Evolutionary conservation across 306 rosid species (phyloP), one percentile per base, ranked within the genome.

Genomic region (Cyclanthera cordifolia): DNA sequence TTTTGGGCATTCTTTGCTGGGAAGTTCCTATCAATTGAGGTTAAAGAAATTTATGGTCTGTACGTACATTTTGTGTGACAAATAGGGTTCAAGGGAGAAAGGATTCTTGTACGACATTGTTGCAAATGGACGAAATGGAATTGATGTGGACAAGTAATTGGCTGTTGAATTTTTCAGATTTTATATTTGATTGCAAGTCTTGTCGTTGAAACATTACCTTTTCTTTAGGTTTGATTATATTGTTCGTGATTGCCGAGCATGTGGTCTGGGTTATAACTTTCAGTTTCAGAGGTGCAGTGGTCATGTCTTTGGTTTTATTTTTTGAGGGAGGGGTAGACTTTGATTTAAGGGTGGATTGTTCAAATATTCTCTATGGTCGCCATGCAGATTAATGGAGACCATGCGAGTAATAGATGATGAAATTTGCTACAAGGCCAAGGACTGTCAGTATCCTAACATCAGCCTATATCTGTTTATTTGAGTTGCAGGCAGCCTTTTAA

Each of bases 111-210:
- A 87, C 80, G 98, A 93, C 71, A 87, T 93, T 70, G 98, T 93
- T 80, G 98, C 98, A 74, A 93, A 93, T 83, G 98, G 98, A 52
- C 83, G 94, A 73, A 93, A 93, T 78, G 96, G 98, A 74, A 86
- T 93, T 74, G 98, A 93, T 86, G 98, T 93, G 76, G 98, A 93
- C 86, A 89, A 89, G 98, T 92, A 79, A 84, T 85, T 75, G 48
- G 68, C 11, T 65, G 57, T 49, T 50, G 51, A 17, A 70, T 2
- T 54, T 73, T 51, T 34, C 41, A 48, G 51, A 34, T 45, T 56
- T 71, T 17, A 70, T n/a, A 14, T 4, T 37, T 27, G 8, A 53
- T 70, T 46, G 17, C 11, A 30, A 23, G 52, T 65, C 30, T 74
- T 30, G 67, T 52, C 23, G 16, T 68, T 78, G 70, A 45, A n/a